Conservation (phyloP, 345 rosid species). For the Ceriops zippeliana region DNA sequence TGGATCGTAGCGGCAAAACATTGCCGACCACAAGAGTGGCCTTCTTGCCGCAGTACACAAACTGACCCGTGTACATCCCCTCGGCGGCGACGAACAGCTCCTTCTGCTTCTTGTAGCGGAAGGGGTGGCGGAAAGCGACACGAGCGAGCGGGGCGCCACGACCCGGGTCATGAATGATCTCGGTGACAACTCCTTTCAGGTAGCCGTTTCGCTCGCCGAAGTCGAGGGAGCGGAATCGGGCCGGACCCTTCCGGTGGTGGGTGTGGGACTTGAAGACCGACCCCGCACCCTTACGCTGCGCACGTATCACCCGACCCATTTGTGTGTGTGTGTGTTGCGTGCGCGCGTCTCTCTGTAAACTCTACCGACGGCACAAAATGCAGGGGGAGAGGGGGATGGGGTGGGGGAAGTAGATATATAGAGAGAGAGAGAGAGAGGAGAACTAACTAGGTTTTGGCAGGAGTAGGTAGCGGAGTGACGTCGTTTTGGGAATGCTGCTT, state of each 20-base stretch:
- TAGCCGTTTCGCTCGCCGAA: conserved; percentile 31
- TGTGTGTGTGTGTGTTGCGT: background rate
- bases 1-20: conserved; percentile 23
- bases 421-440: background rate
- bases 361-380: background rate
- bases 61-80: conserved; percentile 26
- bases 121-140: conserved; percentile 24
- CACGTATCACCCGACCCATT: conserved; percentile 31
- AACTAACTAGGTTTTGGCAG: no score
- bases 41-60: conserved; percentile 26
- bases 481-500: no score
- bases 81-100: conserved; percentile 30
- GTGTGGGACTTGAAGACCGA: conserved; percentile 29
- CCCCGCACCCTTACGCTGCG: conserved; percentile 34
- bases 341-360: background rate
- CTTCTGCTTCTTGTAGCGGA: conserved; percentile 27
- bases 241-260: conserved; percentile 30
- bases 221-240: conserved; percentile 26
- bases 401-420: background rate
- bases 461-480: no score
- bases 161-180: conserved; percentile 27
- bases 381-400: background rate
- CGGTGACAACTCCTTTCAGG: conserved; percentile 27
- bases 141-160: conserved; percentile 27
- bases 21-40: conserved; percentile 25